Percentiles rank a stretch among this genome's conserved stretches.
phyloP scores from a whole-genome alignment of 2,329 filamentous ascomycete species.

The Diaporthe helianthi region DNA sequence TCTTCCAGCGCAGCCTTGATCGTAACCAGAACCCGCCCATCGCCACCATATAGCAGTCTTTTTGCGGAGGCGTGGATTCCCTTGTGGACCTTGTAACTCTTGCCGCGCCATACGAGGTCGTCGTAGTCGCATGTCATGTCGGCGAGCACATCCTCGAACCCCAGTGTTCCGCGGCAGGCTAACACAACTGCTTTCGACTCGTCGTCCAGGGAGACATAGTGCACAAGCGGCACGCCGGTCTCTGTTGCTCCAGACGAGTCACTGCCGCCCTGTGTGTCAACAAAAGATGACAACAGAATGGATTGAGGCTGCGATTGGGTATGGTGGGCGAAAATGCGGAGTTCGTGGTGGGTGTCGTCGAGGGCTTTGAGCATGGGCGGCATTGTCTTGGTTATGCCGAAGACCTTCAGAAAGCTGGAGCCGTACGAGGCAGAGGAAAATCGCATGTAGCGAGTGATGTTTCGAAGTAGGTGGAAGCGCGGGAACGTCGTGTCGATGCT shows the following conservation, averaged over 20 bases:
- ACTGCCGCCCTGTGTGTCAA: slow-evolving; percentile 72
- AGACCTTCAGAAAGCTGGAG: slow-evolving; percentile 66
- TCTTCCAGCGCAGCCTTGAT: slow-evolving; percentile 70
- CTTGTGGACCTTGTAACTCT: slow-evolving; percentile 74
- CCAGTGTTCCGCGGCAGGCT: slow-evolving; percentile 75
- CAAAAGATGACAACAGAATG: slow-evolving; percentile 73
- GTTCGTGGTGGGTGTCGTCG: slow-evolving; percentile 63
- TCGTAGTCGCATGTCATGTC: slow-evolving; percentile 80
- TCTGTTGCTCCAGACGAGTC: slow-evolving; percentile 70
- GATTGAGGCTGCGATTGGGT: slow-evolving; percentile 64
- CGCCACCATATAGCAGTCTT: slow-evolving; percentile 70
- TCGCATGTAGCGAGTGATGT: slow-evolving; percentile 69
- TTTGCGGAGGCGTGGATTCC: slow-evolving; percentile 76
- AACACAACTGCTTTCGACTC: slow-evolving; percentile 75
- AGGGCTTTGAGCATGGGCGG: slow-evolving; percentile 48
- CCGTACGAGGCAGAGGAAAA: slow-evolving; percentile 73
- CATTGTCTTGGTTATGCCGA: slow-evolving; percentile 65
- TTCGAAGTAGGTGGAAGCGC: slow-evolving; percentile 63
- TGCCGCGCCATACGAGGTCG: slow-evolving; percentile 67
- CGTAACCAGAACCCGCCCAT: slow-evolving; percentile 70
- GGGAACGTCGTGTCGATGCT: slow-evolving; percentile 67
- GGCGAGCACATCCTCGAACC: slow-evolving; percentile 76
- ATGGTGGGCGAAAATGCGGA: slow-evolving; percentile 69
- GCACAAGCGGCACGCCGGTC: slow-evolving; percentile 73
- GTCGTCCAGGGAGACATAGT: slow-evolving; percentile 76